phyloP scores from a whole-genome alignment of 257 asterid species.

The Primulina eburnea region DNA sequence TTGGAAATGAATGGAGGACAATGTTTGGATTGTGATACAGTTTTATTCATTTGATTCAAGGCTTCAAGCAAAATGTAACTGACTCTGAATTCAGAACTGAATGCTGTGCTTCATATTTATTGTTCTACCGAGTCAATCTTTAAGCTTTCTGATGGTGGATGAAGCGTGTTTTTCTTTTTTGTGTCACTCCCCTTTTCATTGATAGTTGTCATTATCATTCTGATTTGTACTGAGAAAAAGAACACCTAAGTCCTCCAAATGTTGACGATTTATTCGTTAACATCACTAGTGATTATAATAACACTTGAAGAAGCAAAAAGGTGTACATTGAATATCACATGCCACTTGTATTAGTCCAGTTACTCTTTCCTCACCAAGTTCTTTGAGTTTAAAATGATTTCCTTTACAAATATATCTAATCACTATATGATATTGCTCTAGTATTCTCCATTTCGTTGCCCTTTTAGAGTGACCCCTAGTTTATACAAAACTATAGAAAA shows the following conservation, averaged over 20 bases:
- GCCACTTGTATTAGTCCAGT: background rate
- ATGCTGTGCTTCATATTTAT: background rate
- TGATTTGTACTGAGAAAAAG: background rate
- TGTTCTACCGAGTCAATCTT: background rate
- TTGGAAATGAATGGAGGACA: background rate
- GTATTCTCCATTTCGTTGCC: no score
- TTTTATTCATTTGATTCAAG: background rate
- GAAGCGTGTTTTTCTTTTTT: no score
- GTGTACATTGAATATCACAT: background rate
- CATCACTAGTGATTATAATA: background rate
- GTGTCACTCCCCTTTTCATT: background rate
- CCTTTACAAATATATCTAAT: background rate
- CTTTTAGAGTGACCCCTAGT: background rate
- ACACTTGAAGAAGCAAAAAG: background rate
- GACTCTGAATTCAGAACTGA: background rate
- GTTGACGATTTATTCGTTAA: constrained; percentile 1
- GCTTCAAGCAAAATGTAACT: background rate
- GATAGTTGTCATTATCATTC: background rate
- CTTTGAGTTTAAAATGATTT: background rate
- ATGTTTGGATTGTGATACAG: background rate
- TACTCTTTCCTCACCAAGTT: background rate
- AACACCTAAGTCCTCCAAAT: background rate
- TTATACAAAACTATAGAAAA: no score
- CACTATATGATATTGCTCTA: no score
- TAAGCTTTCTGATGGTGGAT: no score